Conservation (phyloP, 2,329 filamentous ascomycete genomes). For the Huntiella omanensis region DNA sequence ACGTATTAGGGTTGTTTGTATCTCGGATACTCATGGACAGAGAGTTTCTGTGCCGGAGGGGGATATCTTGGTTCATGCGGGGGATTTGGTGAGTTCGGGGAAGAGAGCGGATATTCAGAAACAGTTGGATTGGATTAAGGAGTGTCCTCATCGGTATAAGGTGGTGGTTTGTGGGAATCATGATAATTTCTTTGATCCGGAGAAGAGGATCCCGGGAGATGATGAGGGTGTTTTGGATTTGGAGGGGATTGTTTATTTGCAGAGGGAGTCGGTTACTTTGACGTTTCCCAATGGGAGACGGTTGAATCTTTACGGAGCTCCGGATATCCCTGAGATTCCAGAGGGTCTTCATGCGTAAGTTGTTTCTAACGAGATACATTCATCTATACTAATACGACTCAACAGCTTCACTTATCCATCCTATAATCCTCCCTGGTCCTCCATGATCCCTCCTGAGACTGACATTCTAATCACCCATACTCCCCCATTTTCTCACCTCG, state of each 20-base stretch:
- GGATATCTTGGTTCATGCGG: conserved; percentile 77
- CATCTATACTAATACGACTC: background rate
- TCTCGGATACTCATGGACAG: conserved; percentile 72
- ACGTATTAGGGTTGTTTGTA: conserved; percentile 67
- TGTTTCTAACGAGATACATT: conserved; percentile 20
- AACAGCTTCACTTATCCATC: conserved; percentile 31
- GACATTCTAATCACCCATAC: conserved; percentile 71
- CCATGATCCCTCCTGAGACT: conserved; percentile 48
- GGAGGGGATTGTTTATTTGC: conserved; percentile 49
- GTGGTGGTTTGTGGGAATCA: conserved; percentile 77
- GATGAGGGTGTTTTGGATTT: conserved; percentile 30
- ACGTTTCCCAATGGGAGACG: conserved; percentile 37
- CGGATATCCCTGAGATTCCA: conserved; percentile 63
- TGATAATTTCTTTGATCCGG: conserved; percentile 64
- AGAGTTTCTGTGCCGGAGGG: conserved; percentile 47
- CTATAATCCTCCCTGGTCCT: conserved; percentile 39
- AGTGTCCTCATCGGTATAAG: conserved; percentile 60
- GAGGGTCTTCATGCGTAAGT: conserved; percentile 8
- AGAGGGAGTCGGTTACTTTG: conserved; percentile 45
- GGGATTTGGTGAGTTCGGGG: conserved; percentile 74
- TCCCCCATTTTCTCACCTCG: conserved; percentile 55
- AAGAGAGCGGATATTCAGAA: conserved; percentile 54
- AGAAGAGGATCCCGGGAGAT: conserved; percentile 38
- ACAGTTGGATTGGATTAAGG: conserved; percentile 67
- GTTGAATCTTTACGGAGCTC: conserved; percentile 60